phyloP scores from a whole-genome alignment of 441 rosid species.

The Metrosideros polymorpha region DNA sequence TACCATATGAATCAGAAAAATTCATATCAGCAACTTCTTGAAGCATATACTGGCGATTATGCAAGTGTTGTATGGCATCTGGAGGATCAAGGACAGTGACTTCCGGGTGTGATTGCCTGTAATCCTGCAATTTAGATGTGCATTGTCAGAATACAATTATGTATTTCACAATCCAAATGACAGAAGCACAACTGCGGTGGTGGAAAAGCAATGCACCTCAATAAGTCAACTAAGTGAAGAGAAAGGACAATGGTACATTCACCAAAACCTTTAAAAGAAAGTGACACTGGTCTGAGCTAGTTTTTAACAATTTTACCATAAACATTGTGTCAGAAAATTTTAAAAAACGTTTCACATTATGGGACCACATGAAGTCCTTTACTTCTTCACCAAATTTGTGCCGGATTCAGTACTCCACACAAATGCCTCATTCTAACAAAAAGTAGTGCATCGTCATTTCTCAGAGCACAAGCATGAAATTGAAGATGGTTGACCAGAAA shows the following conservation, averaged over 20 bases:
- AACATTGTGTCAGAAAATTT: neutral
- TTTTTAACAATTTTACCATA: neutral
- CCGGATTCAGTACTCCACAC: neutral
- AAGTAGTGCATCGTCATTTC: neutral
- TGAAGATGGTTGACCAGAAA: neutral
- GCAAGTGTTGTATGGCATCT: slow-evolving; percentile 75
- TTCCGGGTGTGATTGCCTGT: slow-evolving; percentile 53
- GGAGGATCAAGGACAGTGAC: slow-evolving; percentile 96
- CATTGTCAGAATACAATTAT: neutral
- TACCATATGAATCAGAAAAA: slow-evolving; percentile 53
- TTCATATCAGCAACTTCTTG: slow-evolving; percentile 82
- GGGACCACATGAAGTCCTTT: neutral
- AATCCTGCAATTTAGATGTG: slow-evolving; percentile 32
- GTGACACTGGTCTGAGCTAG: neutral
- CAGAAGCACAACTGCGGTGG: neutral
- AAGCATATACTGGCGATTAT: slow-evolving; percentile 85
- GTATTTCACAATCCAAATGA: neutral
- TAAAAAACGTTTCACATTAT: neutral
- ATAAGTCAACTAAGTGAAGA: neutral
- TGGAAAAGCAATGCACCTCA: neutral
- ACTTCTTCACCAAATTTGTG: neutral
- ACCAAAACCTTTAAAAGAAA: neutral
- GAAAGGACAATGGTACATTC: neutral
- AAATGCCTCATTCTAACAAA: neutral
- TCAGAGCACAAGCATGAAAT: neutral